Evolutionary conservation across 495 filamentous ascomycete species (phyloP), one percentile per base, ranked within the genome.

Genomic region (Xylaria intraflava): DNA sequence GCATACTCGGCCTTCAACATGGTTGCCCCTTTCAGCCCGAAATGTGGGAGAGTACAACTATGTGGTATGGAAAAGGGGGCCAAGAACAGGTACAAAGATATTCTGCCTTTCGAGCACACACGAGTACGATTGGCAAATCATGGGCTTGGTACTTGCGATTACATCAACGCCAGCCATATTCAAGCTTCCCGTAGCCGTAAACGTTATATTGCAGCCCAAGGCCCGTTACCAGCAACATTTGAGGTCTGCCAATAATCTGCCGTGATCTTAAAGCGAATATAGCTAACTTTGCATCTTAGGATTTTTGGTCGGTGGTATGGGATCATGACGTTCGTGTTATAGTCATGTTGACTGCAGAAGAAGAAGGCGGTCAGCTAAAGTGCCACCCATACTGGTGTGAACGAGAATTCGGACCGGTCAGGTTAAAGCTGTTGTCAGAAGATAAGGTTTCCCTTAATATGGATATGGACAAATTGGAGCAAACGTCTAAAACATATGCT

Each of bases 291-390:
- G 4, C 20, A n/a, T 8, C 26, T 36, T 68, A 95, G 92, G 93
- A 98, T 70, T 98, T 98, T 63, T 98, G 93, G 93, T 90, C 88
- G 41, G 84, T 96, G 19, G 78, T 96, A 40, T 98, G 93, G 93
- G 92, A 97, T 64, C 87, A 97, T 72, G 90, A 96, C 64, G 83
- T 94, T 22, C 84, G 90, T 48, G 87, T 97, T 26, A 82, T 98
- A 49, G 91, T 98, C 55, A 96, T 96, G 79, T 76, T 98, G 50
- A 97, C 93, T 3, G 92, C 93, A n/a, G 93, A 98, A 66, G 75
- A 84, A 22, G 93, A 98, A 74, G 88, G 93, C 23, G 92, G 94
- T 7, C 94, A 96, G 61, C 75, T 92, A 16, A 98, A 97, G 68
- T 93, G 91, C 52, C 90, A 98, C 65, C 85, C 86, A 1, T 98